Evolutionary conservation across 202 grass and related monocot genomes (phyloP).

Genomic region (Hordeum pubiflorum): DNA sequence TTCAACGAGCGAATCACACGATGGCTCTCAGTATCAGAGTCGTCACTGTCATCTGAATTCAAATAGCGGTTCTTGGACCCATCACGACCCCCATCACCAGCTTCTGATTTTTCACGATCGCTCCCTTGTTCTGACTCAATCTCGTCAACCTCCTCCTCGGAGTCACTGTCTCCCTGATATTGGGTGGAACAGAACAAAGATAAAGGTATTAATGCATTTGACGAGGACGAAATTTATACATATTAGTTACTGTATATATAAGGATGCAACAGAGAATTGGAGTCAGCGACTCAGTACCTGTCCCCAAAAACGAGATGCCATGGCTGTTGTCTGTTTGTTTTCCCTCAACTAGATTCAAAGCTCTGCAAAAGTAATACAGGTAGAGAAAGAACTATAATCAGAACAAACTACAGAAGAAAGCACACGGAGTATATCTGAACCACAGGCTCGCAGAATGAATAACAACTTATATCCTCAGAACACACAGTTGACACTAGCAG

Average conservation of each 20-base stretch:
- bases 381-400: neutral
- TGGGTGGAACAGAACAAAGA: neutral
- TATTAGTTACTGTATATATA: neutral
- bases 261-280: neutral
- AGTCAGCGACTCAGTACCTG: constrained; percentile 29
- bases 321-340: constrained; percentile 23
- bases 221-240: neutral
- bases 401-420: neutral
- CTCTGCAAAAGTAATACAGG: constrained; percentile 11
- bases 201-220: neutral
- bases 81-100: neutral
- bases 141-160: constrained; percentile 55
- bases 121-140: constrained; percentile 39
- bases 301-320: constrained; percentile 68
- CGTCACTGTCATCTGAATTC: constrained; percentile 52
- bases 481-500: neutral
- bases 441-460: neutral
- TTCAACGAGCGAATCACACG: constrained; percentile 65
- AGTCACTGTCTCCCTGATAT: constrained; percentile 66
- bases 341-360: neutral
- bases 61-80: constrained; percentile 43
- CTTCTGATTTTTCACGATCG: constrained; percentile 19
- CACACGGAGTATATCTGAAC: neutral
- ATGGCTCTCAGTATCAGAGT: constrained; percentile 50
- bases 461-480: neutral